Base-by-base conservation (phyloP, 2,329 filamentous ascomycete species). In the Sclerotinia glacialis region DNA sequence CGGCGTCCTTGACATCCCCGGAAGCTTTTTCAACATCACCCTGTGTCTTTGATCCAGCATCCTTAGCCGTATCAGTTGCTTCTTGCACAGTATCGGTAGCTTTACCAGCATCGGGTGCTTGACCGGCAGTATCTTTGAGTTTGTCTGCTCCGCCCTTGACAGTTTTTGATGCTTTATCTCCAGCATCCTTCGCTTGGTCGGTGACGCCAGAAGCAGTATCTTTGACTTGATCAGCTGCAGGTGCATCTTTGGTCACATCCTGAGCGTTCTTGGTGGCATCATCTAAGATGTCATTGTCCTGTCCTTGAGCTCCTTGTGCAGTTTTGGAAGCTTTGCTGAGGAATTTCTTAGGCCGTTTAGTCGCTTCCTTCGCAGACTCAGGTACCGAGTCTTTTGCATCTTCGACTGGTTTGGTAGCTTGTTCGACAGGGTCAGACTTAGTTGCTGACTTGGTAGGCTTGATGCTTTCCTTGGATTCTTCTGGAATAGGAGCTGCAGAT, bases 301-400 rank as follows among this genome's bases (percentile, higher is more conserved):
- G 47, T 21, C 34, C 60, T 21, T 53, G 47, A n/a, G 23, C 16
- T 14, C 44, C 37, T 50, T 66, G 65, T 8, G 65, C 58, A 6
- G 58, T 28, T 37, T 63, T 64, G 21, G 56, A 54, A 46, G 65
- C 58, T 49, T 66, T 66, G 28, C 65, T 64, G 11, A 66, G 26
- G 26, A 66, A 66, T 18, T 66, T 66, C 64, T 66, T 66, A 5
- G 64, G 64, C 3, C 55, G 55, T 44, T 66, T 61, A 14, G 44
- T 34, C 2, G n/a, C 58, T 18, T 61, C 58, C 31, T 49, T 61
- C 6, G 9, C 47, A 21, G 55, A 37, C 14, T 66, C 64, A 12
- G 59, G 28, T 1, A 23, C 8, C 1, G 58, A 61, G 21, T 61
- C n/a, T 26, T 26, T 63, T 16, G 47, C 42, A n/a, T 58, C 50